Evolutionary conservation across 2,329 filamentous ascomycete species (phyloP), one percentile per base, ranked within the genome.

Genomic region (Fusarium austroafricanum): DNA sequence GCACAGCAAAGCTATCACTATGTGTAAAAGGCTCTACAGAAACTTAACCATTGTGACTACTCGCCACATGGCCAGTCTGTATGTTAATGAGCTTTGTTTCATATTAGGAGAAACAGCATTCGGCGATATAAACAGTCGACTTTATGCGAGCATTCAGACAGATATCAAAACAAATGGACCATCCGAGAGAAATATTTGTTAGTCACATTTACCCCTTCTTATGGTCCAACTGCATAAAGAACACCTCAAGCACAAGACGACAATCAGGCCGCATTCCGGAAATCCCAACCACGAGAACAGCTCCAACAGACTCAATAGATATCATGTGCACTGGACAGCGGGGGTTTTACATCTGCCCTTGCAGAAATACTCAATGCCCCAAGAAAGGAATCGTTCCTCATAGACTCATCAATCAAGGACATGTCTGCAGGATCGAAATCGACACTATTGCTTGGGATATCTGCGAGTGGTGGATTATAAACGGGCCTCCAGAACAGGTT

Each of bases 271-370:
- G 14, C 8, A 9, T 12, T 8, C 11, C 10, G 17, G 20, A 37
- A 26, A 33, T 15, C 37, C 40, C 44, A 26, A 17, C n/a, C 47
- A 20, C 38, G 35, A 52, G 12, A 54, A 46, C 23, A 35, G 15
- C 38, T 15, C 18, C 28, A 11, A 20, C 17, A 39, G 8, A 23
- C n/a, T 31, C 18, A 17, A 23, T 18, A 38, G 5, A 21, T 18
- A 61, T 14, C 55, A 74, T 74, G 72, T 74, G 72, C 23, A 71
- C 70, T 78, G 70, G 70, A 12, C 65, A 72, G 12, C 69, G 72
- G 49, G 64, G 67, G 1, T 73, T 62, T 20, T 62, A 70, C 10
- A 42, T 75, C 43, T 74, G 72, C 37, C 71, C 71, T 35, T 74
- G 72, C 68, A 68, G 47, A 40, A 70, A 63, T n/a, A 26, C 42